Percentiles rank a stretch among this genome's conserved stretches.
Evolutionary conservation across 768 basidiomycete species (phyloP).

Genomic region (Pleurotus eryngii): DNA sequence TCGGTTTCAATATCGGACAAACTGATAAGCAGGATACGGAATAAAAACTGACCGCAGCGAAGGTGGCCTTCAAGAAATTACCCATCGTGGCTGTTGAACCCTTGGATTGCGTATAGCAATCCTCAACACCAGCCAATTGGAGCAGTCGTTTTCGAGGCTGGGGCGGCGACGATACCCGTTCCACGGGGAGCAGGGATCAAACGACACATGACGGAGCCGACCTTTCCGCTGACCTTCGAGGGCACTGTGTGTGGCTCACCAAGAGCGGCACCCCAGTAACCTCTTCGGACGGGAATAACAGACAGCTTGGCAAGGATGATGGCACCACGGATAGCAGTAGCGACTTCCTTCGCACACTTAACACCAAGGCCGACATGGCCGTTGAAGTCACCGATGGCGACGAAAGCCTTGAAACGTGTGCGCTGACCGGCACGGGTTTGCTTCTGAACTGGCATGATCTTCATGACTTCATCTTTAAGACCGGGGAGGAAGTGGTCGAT

Average conservation of each 20-base stretch:
- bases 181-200: slow-evolving; percentile 98
- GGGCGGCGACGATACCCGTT: slow-evolving; percentile 99
- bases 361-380: slow-evolving; percentile 99
- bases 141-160: slow-evolving; percentile 95
- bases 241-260: slow-evolving; percentile 99
- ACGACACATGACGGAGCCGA: slow-evolving; percentile 98
- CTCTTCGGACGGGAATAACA: slow-evolving; percentile 96
- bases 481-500: slow-evolving; percentile 99
- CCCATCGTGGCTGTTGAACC: slow-evolving; percentile 99
- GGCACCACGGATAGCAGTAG: slow-evolving; percentile 98
- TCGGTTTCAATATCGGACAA: no score
- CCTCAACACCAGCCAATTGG: slow-evolving; percentile 96
- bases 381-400: slow-evolving; percentile 98
- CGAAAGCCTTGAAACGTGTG: slow-evolving; percentile 99
- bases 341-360: slow-evolving; percentile 99
- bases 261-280: slow-evolving; percentile 99
- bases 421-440: slow-evolving; percentile 99
- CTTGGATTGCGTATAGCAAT: slow-evolving; percentile 96
- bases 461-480: slow-evolving; percentile 99
- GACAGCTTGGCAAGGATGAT: slow-evolving; percentile 99
- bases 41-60: slow-evolving; percentile 66
- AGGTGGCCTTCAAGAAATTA: slow-evolving; percentile 98
- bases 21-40: background rate
- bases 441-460: slow-evolving; percentile 99
- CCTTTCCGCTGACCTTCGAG: slow-evolving; percentile 97